A percentile compares a stretch with the other conserved stretches of the same genome.
Conservation (phyloP, 148 eudicot species). For the Vaccinium vitisidaea region DNA sequence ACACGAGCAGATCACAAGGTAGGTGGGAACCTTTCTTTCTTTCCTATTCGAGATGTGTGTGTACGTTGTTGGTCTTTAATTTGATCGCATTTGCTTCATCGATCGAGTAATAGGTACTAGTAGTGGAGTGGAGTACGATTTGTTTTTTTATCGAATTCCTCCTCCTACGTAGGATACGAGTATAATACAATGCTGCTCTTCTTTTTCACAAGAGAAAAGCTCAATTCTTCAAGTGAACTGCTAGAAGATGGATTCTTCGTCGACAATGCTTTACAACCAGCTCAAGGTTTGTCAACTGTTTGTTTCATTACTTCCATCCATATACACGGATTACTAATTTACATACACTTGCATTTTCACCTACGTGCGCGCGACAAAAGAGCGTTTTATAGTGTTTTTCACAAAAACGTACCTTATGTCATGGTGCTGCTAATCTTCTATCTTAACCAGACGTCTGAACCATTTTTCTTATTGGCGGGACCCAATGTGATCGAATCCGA, state of each 20-base stretch:
- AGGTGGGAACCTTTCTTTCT: no score
- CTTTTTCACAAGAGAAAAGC: background rate
- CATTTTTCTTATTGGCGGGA: constrained; percentile 84
- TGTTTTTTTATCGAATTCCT: no score
- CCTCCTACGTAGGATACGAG: no score
- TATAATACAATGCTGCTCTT: background rate
- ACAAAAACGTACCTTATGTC: background rate
- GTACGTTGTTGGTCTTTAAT: no score
- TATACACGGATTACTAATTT: background rate
- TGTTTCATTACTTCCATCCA: background rate
- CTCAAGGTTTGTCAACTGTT: constrained; percentile 42
- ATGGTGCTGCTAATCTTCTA: background rate
- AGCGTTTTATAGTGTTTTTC: background rate
- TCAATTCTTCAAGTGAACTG: background rate
- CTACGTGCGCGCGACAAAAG: background rate
- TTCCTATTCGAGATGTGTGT: no score
- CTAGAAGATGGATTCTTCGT: constrained; percentile 52
- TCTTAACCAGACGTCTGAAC: constrained; percentile 53
- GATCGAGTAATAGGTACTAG: no score
- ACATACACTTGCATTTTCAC: background rate
- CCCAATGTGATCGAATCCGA: constrained; percentile 99
- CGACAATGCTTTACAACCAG: constrained; percentile 54
- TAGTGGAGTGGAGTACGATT: no score
- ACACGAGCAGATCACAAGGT: no score
- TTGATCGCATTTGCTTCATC: no score